Conservation (phyloP, 2,329 filamentous ascomycete species). For the Ophiostoma sp. region DNA sequence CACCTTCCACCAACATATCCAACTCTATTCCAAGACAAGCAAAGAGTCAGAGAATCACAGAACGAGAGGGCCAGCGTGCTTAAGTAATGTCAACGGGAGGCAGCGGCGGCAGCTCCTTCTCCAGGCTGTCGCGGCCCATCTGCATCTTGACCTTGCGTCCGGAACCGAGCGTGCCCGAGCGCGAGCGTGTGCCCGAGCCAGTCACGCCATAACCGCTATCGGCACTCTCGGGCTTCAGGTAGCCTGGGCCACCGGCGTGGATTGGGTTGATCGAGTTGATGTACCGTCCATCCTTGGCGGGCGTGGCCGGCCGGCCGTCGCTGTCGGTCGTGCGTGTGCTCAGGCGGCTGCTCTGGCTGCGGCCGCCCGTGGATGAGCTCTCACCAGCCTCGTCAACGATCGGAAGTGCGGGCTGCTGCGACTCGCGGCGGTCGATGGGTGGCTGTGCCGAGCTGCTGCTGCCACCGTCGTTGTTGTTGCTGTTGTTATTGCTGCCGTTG, state of each 20-base stretch:
- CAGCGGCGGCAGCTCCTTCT: slow-evolving; percentile 56
- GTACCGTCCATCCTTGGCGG: slow-evolving; percentile 36
- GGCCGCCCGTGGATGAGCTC: slow-evolving; percentile 58
- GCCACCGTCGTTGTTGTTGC: not conserved
- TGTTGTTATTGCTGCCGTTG: not conserved
- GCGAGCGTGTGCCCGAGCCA: slow-evolving; percentile 27
- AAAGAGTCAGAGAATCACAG: slow-evolving; percentile 1
- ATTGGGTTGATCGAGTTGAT: slow-evolving; percentile 33
- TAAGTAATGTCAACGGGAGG: slow-evolving; percentile 33
- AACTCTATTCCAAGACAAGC: not conserved
- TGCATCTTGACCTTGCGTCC: slow-evolving; percentile 34
- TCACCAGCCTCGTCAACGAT: slow-evolving; percentile 90
- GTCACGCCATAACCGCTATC: slow-evolving; percentile 44
- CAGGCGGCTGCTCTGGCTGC: slow-evolving; percentile 46
- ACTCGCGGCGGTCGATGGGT: slow-evolving; percentile 46
- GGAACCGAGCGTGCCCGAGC: slow-evolving; percentile 28
- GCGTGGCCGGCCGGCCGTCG: slow-evolving; percentile 38
- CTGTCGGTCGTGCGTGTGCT: slow-evolving; percentile 30
- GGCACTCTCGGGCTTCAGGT: slow-evolving; percentile 43
- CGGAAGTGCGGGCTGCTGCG: slow-evolving; percentile 56
- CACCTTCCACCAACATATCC: slow-evolving; percentile 15
- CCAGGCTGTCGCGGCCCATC: slow-evolving; percentile 52
- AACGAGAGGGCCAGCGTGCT: slow-evolving; percentile 18
- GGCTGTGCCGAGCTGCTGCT: not conserved
- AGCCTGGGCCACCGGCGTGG: slow-evolving; percentile 42